These are phyloP conservation scores for Smithsoniella earleae DNA, from an alignment of 163 green algal species.

Conservation along the genomic window DNA sequence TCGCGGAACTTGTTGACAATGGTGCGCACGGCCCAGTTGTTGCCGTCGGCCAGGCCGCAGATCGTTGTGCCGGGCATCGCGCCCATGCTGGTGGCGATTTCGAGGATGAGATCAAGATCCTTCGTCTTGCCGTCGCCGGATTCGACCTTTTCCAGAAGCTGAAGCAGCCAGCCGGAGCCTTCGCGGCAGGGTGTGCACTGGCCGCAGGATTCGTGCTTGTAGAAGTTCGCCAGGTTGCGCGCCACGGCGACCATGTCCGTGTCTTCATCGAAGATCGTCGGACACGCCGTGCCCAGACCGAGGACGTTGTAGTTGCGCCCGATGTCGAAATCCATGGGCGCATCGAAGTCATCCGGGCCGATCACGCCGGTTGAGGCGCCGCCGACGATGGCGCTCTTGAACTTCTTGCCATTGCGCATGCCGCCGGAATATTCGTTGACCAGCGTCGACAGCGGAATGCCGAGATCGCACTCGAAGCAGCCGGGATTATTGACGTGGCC, in stretches of 20 bases:
- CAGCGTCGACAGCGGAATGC: constrained; percentile 33
- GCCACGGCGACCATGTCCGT: constrained; percentile 32
- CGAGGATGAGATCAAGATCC: no score
- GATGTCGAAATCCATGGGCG: constrained; percentile 36
- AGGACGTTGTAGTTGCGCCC: constrained; percentile 28
- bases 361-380: neutral
- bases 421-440: constrained; percentile 31
- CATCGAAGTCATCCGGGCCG: no score
- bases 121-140: no score
- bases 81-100: no score
- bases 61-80: no score
- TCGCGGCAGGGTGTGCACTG: constrained; percentile 38
- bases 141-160: no score
- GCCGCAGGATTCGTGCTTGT: constrained; percentile 36
- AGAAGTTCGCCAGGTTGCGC: constrained; percentile 31
- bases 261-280: constrained; percentile 33
- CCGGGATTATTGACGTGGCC: constrained; percentile 34
- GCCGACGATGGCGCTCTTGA: constrained; percentile 33
- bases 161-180: constrained; percentile 35
- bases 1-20: no score
- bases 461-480: constrained; percentile 34
- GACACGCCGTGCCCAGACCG: constrained; percentile 30
- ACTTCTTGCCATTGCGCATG: constrained; percentile 32
- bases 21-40: no score
- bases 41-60: no score